Conservation (phyloP, 2,329 filamentous ascomycete genomes). For the Exophiala sp. region DNA sequence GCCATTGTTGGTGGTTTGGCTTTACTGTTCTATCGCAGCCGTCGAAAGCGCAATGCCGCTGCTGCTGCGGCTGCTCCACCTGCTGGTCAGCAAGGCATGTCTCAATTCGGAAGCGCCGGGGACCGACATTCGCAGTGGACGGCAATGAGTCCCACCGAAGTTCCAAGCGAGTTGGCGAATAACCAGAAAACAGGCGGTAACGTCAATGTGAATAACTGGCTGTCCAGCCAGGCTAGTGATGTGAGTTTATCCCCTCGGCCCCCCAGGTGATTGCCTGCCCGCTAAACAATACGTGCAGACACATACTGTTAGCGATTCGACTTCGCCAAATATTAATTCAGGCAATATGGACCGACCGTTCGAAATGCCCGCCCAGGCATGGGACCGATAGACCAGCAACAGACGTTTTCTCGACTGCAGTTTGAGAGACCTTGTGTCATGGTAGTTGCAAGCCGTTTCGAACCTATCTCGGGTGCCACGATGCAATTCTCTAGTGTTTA, state of each 20-base stretch:
- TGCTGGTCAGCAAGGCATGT: slow-evolving; percentile 5
- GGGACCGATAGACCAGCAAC: slow-evolving; percentile 9
- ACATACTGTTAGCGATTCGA: slow-evolving; percentile 11
- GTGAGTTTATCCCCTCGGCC: slow-evolving; percentile 11
- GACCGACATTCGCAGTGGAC: slow-evolving; percentile 22
- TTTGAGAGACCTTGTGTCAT: too few species aligned
- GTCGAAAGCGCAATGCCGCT: slow-evolving; percentile 7
- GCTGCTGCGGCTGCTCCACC: background rate
- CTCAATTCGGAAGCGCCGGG: slow-evolving; percentile 5
- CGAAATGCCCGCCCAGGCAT: slow-evolving; percentile 21
- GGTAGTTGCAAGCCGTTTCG: too few species aligned
- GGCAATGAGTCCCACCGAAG: slow-evolving; percentile 19
- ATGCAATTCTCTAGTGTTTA: too few species aligned
- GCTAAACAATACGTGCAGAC: slow-evolving; percentile 9
- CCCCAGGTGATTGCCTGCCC: background rate
- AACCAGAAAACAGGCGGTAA: slow-evolving; percentile 7
- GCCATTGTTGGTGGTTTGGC: slow-evolving; percentile 16
- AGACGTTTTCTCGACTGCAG: too few species aligned
- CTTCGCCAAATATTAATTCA: slow-evolving; percentile 1
- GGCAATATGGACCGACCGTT: slow-evolving; percentile 18
- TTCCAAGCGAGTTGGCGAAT: slow-evolving; percentile 13
- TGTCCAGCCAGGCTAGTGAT: slow-evolving; percentile 23
- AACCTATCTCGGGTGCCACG: too few species aligned
- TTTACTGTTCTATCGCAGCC: slow-evolving; percentile 18
- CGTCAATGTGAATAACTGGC: slow-evolving; percentile 21